A percentile compares a stretch with the other conserved stretches of the same genome.
phyloP scores from a whole-genome alignment of 768 basidiomycete species.

The Boletus tomentosulus region DNA sequence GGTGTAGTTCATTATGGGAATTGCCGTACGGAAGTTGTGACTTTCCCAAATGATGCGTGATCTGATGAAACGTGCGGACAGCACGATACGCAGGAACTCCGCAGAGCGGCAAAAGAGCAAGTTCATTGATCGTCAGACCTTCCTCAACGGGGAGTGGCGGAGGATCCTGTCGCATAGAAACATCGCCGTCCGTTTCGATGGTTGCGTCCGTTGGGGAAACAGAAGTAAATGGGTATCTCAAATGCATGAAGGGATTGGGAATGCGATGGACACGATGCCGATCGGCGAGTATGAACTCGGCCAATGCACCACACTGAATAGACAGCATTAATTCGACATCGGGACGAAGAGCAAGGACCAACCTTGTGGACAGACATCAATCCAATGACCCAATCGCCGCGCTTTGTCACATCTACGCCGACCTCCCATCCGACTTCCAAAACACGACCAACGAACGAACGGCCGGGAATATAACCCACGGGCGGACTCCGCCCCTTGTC shows the following conservation, averaged over 20 bases:
- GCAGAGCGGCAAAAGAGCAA: slow-evolving; percentile 74
- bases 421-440: slow-evolving; percentile 79
- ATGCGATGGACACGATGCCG: slow-evolving; percentile 71
- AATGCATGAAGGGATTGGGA: slow-evolving; percentile 53
- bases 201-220: slow-evolving; percentile 8
- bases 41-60: slow-evolving; percentile 24
- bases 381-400: slow-evolving; percentile 87
- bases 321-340: slow-evolving; percentile 7
- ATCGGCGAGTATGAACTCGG: slow-evolving; percentile 86
- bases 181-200: slow-evolving; percentile 6
- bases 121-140: slow-evolving; percentile 57
- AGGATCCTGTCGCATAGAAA: slow-evolving; percentile 9
- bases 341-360: slow-evolving; percentile 21
- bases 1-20: slow-evolving; percentile 27
- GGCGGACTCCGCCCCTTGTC: slow-evolving; percentile 22
- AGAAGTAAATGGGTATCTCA: slow-evolving; percentile 22
- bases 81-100: slow-evolving; percentile 84
- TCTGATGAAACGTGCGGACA: slow-evolving; percentile 56
- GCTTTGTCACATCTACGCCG: slow-evolving; percentile 44
- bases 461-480: slow-evolving; percentile 79
- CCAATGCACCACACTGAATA: slow-evolving; percentile 71
- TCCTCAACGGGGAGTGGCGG: slow-evolving; percentile 6
- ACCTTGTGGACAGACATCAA: slow-evolving; percentile 79
- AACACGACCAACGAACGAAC: slow-evolving; percentile 82
- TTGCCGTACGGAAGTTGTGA: slow-evolving; percentile 22